Conservation (phyloP, 202 grass and related monocot species). For the Setaria viridis region DNA sequence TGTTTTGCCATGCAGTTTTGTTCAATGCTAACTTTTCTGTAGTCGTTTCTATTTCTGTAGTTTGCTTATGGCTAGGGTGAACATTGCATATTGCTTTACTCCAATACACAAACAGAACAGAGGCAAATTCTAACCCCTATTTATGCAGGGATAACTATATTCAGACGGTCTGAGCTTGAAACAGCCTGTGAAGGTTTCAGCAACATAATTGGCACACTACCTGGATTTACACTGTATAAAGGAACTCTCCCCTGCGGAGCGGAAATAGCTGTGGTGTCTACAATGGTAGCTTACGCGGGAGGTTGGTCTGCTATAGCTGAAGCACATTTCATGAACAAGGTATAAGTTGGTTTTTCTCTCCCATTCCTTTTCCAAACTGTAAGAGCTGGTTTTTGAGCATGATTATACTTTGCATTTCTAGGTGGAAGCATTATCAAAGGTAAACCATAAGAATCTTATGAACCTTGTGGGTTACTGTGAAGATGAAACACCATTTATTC, state of each 20-base stretch:
- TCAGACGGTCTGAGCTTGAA: conserved; percentile 73
- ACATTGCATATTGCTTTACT: not conserved
- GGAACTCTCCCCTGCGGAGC: conserved; percentile 83
- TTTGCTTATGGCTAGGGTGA: conserved; percentile 1
- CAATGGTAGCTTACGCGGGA: conserved; percentile 42
- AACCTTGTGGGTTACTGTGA: conserved; percentile 87
- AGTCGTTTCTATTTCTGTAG: conserved; percentile 14
- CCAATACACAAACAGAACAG: not conserved
- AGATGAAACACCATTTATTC: conserved; percentile 80
- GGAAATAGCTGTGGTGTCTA: conserved; percentile 85
- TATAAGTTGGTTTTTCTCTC: conserved; percentile 40
- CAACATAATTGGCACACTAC: conserved; percentile 72
- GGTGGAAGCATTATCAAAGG: conserved; percentile 64
- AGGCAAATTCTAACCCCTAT: not conserved
- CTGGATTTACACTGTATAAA: conserved; percentile 73
- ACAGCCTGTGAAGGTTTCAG: conserved; percentile 88
- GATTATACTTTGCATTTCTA: conserved; percentile 36
- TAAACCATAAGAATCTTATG: conserved; percentile 93
- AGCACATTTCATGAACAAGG: conserved; percentile 79
- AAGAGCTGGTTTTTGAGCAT: conserved; percentile 35
- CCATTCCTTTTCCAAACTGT: not conserved
- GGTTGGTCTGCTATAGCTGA: conserved; percentile 69
- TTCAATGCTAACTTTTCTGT: conserved; percentile 28
- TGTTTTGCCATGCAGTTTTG: conserved; percentile 17
- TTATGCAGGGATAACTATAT: conserved; percentile 64